Evolutionary conservation across 805 yeast genomes (phyloP), one percentile per base, ranked within the genome.

Genomic region (Candida rishiriensis): DNA sequence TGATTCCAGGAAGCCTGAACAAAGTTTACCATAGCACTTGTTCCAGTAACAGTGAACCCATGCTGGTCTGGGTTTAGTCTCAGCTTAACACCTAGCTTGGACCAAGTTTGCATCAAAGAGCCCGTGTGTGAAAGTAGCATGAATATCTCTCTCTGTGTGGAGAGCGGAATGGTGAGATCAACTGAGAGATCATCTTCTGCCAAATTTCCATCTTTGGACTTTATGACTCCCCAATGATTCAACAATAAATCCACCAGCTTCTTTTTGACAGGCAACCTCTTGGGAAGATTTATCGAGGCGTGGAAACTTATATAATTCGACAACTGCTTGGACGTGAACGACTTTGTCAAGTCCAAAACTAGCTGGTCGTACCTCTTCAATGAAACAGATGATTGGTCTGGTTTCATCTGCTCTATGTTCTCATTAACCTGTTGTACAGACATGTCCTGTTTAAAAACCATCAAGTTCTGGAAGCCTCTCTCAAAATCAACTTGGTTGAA

Each of bases 1-100:
- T 59, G 53, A 38, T 59, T 62, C 65, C 68, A 63, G 5, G 63
- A 55, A 1, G 67, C 61, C 41, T 57, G 61, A 3, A 66, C 68
- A 53, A 60, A 65, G 30, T 59, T 53, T 3, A 61, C 55, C 15
- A 60, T 53, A 15, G 52, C 46, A 14, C 51, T 47, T 14, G 55
- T 52, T 2, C 68, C 69, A 39, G 53, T 52, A 3, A 65, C 60
- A 9, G 55, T 51, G 34, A 66, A 43, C 34, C 57, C 59, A 17
- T 47, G 47, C 8, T 59, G 53, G 13, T 57, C 56, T 1, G 56
- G 46, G 28, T 52, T 53, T 30, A 66, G 46, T 11, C 61, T 54
- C 17, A 66, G 39, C 34, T 54, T 58, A 5, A 69, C 71, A n/a
- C 70, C 70, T 21, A 60, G 46, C 29, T 59, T 49, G 10, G 66